These are phyloP conservation scores for Teunomyces aglyptinius DNA, from an alignment of 805 yeast genomes.

Conservation along the genomic window DNA sequence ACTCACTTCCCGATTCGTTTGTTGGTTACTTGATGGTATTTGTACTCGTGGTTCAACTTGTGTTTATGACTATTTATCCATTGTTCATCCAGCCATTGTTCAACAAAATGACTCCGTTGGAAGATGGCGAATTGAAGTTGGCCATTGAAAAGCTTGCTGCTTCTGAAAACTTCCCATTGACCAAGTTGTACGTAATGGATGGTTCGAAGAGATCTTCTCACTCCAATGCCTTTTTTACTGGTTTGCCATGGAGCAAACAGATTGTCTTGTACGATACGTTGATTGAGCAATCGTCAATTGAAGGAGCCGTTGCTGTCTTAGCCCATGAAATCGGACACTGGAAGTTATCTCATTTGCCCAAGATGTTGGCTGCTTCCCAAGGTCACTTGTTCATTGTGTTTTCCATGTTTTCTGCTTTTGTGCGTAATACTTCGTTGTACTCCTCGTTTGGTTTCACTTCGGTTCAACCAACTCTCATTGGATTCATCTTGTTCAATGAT, in stretches of 20 bases:
- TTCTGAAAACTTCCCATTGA: constrained; percentile 78
- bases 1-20: constrained; percentile 75
- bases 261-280: constrained; percentile 92
- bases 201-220: constrained; percentile 97
- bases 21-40: constrained; percentile 77
- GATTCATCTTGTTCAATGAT: constrained; percentile 77
- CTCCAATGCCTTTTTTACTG: constrained; percentile 94
- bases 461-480: constrained; percentile 73
- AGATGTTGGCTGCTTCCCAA: constrained; percentile 65
- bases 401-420: constrained; percentile 73
- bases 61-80: constrained; percentile 75
- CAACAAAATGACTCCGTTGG: constrained; percentile 86
- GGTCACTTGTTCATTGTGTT: constrained; percentile 63
- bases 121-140: constrained; percentile 81
- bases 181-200: constrained; percentile 83
- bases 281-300: constrained; percentile 70
- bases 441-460: constrained; percentile 69
- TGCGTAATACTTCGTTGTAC: constrained; percentile 76
- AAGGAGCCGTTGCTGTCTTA: constrained; percentile 87
- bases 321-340: constrained; percentile 99
- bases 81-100: constrained; percentile 88
- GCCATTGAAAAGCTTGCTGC: constrained; percentile 79
- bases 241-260: constrained; percentile 95
- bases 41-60: constrained; percentile 66
- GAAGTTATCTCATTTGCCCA: constrained; percentile 86